These are phyloP conservation scores for Apiotrichum domesticum DNA, from an alignment of 1,284 basidiomycete species.

Conservation along the genomic window DNA sequence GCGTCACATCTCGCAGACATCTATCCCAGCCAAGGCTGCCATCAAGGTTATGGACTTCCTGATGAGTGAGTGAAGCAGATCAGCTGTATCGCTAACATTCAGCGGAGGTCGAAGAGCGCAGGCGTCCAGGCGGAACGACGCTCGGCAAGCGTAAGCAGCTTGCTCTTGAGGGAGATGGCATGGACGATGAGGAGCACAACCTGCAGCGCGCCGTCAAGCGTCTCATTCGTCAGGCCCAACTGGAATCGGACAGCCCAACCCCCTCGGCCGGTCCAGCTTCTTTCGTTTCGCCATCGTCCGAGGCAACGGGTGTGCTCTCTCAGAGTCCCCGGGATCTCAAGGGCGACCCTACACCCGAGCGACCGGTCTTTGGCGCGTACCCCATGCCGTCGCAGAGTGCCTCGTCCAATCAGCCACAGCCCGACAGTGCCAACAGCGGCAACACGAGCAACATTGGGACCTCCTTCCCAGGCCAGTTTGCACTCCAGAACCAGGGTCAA, in stretches of 20 bases:
- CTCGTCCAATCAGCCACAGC: not conserved
- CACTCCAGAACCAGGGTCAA: conserved; percentile 1
- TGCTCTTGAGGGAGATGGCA: conserved; percentile 9
- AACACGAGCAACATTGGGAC: not conserved
- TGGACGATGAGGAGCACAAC: conserved; percentile 37
- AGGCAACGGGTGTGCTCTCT: not conserved
- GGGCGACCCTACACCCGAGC: conserved; percentile 27
- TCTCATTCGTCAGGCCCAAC: conserved; percentile 42
- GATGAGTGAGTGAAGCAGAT: conserved; percentile 26
- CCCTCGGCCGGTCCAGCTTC: conserved; percentile 11
- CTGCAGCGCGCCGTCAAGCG: conserved; percentile 47
- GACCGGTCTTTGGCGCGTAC: conserved; percentile 43
- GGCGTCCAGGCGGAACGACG: conserved; percentile 26
- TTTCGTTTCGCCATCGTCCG: conserved; percentile 13
- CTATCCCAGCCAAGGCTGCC: conserved; percentile 43
- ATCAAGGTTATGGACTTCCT: conserved; percentile 48
- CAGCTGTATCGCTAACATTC: not conserved
- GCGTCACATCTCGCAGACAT: conserved; percentile 41
- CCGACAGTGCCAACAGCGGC: not conserved
- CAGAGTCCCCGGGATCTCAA: not conserved
- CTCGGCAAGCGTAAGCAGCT: conserved; percentile 40
- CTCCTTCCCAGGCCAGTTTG: conserved; percentile 10
- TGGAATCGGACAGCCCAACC: conserved; percentile 36
- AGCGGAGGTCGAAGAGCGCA: conserved; percentile 45
- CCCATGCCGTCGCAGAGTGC: conserved; percentile 29